Evolutionary conservation across 306 rosid species (phyloP), one percentile per base, ranked within the genome.

Genomic region (Lotus japonicus): DNA sequence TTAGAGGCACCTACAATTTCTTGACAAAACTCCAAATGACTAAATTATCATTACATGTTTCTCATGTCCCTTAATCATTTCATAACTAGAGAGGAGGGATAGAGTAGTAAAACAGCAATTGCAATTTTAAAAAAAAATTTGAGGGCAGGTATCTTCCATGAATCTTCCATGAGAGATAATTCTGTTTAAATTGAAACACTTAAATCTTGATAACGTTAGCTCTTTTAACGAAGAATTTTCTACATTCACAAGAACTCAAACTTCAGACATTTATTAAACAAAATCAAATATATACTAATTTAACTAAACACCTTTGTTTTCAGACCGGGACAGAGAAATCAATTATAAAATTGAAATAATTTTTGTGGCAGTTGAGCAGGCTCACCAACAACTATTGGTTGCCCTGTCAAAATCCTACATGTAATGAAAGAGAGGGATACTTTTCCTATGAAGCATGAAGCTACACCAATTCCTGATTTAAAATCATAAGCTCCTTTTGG

Each of bases 351-450:
- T n/a, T 17, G 58, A 31, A 26, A 49, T 58, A 1, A 15, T 38
- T 36, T 65, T 72, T 55, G 59, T 64, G 66, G 75, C 70, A 51
- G 86, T 78, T 68, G 73, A 23, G 57, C 57, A 76, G 68, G 72
- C 42, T 61, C 74, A 58, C 80, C 92, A 87, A 77, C 92, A 66
- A 80, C 90, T 1, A 65, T 79, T 55, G 56, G 98, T 79, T 94
- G 85, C 46, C 42, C 36, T 58, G 88, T 94, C 97, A 68, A 77
- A 77, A 80, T 88, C 38, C 38, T 49, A 57, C 76, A 61, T 43
- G 84, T 53, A 82, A 58, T 48, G 57, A 23, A 72, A 82, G 79
- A 77, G 81, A 15, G 35, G 36, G 52, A 39, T 58, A 72, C 59
- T 76, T 70, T 78, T 60, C 64, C 72, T 55, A 38, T 35, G 45